phyloP scores from a whole-genome alignment of 192 early-diverging fungal genomes.

The Kickxella alabastrina region DNA sequence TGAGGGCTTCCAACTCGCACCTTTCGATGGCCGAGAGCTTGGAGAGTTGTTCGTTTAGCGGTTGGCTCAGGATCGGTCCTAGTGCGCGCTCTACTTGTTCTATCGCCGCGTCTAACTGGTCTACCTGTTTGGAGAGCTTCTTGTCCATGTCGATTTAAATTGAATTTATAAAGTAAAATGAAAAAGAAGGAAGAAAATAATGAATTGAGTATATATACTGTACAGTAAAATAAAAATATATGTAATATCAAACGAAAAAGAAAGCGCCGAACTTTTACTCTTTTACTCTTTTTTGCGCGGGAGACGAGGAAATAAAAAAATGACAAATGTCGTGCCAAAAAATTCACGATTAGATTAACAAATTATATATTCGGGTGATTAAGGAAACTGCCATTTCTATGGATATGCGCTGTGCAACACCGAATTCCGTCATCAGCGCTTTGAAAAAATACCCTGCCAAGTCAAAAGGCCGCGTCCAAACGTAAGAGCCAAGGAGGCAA shows the following conservation, averaged over 20 bases:
- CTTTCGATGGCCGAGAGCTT: slow-evolving; percentile 51
- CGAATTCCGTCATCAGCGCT: no score
- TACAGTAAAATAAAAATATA: not conserved
- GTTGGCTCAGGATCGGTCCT: slow-evolving; percentile 29
- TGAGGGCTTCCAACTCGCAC: slow-evolving; percentile 56
- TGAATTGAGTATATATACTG: not conserved
- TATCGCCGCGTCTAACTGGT: slow-evolving; percentile 30
- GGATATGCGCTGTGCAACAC: no score
- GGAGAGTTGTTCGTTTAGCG: slow-evolving; percentile 44
- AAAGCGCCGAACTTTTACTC: not conserved
- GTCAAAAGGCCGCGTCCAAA: no score
- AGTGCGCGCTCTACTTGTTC: slow-evolving; percentile 28
- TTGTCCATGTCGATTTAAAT: slow-evolving; percentile 16
- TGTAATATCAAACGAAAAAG: slow-evolving; percentile 1
- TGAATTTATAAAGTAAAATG: not conserved
- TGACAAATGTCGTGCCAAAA: no score
- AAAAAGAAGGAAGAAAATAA: not conserved
- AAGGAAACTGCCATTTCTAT: no score
- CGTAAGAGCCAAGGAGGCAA: no score
- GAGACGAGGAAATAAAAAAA: not conserved
- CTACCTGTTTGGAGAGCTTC: slow-evolving; percentile 29
- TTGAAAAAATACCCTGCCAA: no score
- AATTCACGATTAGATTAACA: no score
- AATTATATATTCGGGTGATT: not conserved
- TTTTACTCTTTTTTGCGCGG: not conserved